Evolutionary conservation across 805 yeast genomes (phyloP).

Genomic region (Kodamaea nitidulidarum): DNA sequence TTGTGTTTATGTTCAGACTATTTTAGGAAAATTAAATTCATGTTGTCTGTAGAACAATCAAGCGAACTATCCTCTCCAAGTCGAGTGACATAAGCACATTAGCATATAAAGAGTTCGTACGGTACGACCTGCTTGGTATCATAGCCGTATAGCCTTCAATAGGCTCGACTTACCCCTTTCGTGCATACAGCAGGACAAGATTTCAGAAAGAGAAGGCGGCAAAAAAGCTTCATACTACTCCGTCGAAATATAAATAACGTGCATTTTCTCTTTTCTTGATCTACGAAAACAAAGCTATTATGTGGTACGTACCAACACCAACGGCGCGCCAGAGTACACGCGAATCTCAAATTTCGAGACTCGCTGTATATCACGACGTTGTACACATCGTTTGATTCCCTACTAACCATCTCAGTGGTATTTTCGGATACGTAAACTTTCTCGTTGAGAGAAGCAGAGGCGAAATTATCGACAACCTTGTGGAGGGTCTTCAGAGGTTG

Average conservation of each 20-base stretch:
- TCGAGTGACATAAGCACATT: neutral
- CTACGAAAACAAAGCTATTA: constrained; percentile 2
- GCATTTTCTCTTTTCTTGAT: constrained; percentile 1
- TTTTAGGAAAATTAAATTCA: neutral
- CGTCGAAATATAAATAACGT: constrained; percentile 3
- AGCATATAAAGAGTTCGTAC: neutral
- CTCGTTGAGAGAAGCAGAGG: constrained; percentile 89
- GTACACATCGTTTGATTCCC: no score
- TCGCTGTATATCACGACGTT: no score
- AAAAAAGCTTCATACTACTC: constrained; percentile 1
- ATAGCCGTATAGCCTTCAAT: no score
- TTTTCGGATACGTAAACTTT: constrained; percentile 96
- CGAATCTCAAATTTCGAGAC: no score
- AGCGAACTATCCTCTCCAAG: neutral
- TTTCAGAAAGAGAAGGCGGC: neutral
- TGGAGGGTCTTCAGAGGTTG: constrained; percentile 79
- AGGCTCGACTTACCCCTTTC: no score
- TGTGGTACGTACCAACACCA: constrained; percentile 4
- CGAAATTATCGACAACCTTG: constrained; percentile 81
- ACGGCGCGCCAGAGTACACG: no score
- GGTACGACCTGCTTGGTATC: no score
- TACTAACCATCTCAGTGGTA: constrained; percentile 57
- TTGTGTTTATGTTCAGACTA: neutral
- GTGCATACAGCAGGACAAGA: constrained; percentile 2
- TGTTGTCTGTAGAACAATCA: neutral